These are phyloP conservation scores for Myxozyma sirexii DNA, from an alignment of 805 yeast genomes.

Conservation along the genomic window DNA sequence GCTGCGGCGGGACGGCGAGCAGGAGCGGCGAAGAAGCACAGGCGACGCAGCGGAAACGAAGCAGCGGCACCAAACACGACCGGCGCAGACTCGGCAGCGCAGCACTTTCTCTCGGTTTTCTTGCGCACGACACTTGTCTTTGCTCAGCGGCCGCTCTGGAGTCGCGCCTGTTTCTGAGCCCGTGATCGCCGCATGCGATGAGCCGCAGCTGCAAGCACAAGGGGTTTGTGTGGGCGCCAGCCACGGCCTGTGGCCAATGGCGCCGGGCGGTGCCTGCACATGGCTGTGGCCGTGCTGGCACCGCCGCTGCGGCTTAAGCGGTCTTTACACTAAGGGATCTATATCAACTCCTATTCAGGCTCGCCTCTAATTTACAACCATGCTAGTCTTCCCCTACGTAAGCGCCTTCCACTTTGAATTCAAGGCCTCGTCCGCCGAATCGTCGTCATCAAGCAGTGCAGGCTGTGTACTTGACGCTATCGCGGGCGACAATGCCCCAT, in stretches of 20 bases:
- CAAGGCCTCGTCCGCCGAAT: constrained; percentile 2
- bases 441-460: constrained; percentile 21
- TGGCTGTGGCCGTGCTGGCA: constrained; percentile 3
- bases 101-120: background rate
- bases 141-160: too few relatives aligned
- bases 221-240: background rate
- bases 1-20: background rate
- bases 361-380: too few relatives aligned
- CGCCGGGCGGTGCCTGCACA: background rate
- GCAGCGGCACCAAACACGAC: too few relatives aligned
- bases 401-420: constrained; percentile 26
- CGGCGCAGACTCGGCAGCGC: too few relatives aligned
- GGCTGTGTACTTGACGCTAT: background rate
- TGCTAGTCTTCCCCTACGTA: constrained; percentile 1
- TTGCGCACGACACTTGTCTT: background rate
- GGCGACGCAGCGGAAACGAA: too few relatives aligned
- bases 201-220: background rate
- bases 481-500: background rate
- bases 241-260: constrained; percentile 6
- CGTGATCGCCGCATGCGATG: background rate
- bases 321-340: too few relatives aligned
- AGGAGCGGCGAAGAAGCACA: too few relatives aligned
- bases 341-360: too few relatives aligned
- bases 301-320: background rate
- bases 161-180: too few relatives aligned